Base-by-base conservation (phyloP, 2,329 filamentous ascomycete genomes). In the Arthroderma sp. region DNA sequence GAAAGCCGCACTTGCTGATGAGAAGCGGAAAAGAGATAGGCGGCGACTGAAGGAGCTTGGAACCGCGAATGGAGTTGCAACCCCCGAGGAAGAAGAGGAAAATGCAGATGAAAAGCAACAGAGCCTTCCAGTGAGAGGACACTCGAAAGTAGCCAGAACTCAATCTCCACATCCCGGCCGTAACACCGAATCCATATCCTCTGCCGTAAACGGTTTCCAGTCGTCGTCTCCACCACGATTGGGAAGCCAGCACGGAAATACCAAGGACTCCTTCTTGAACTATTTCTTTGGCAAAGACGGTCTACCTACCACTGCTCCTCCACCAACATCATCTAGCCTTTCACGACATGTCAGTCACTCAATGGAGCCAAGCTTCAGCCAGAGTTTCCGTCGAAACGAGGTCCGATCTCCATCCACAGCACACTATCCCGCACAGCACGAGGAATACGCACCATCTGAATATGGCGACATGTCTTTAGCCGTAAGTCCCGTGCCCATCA, bases 241-340 rank as follows among this genome's bases (percentile, higher is more conserved):
- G 61, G 81, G 81, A 62, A 77, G 77, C 25, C 81, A 82, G 62
- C 76, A 76, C 3, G 70, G 80, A 54, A 84, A 84, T 58, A 82
- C 88, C 41, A 82, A 85, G 61, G 93, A 98, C 73, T 94, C 90
- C 0, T 98, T 98, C 77, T 73, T 98, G 61, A 97, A 91, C 73
- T 98, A 98, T 73, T 98, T 98, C 74, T 98, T 98, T 67, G 91
- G 93, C 65, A 97, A 98, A 70, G 93, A 98, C 61, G 88, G 88
- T 51, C 78, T 81, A 39, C 72, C 77, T 33, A 74, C 77, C 58
- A 66, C 75, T 59, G 67, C 76, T 49, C 70, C 73, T 71, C 69
- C 71, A 31, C 68, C 72, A 62, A 15, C 51, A 38, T 54, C 51
- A 7, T 54, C 51, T 60, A 74, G 71, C 11, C 62, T 65, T 52